Evolutionary conservation across 2,329 filamentous ascomycete species (phyloP), one percentile per base, ranked within the genome.

Genomic region (Parafenestella ontariensis): DNA sequence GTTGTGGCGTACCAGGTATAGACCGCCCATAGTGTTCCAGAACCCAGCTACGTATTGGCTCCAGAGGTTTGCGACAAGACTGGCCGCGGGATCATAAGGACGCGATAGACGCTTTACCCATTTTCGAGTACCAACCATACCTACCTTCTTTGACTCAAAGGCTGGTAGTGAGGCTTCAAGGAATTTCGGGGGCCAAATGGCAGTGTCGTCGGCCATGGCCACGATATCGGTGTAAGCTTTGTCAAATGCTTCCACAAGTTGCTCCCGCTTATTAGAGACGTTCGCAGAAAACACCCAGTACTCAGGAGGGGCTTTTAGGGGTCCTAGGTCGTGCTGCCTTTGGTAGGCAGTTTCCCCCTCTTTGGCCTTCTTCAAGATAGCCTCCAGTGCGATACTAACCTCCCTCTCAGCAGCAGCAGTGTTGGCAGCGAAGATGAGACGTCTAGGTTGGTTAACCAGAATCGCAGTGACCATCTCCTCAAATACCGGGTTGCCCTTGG

Each of bases 1-100:
- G 50, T 74, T 76, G 46, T 71, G 72, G 1, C 73, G 71, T 15
- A 68, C 56, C 4, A 76, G 60, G 31, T 75, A 75, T 0, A 63
- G 1, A 0, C 52, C 65, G 5, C 61, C 63, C 18, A 67, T 65
- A 0, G 50, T 55, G 53, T 70, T 69, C 64, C 64, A 68, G 29
- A 65, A 61, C 0, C 67, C 60, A 2, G 52, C 42, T 1, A 28
- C 26, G 46, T 66, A 69, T 24, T 34, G 39, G 3, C 43, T 45
- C 51, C 48, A 58, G 1, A 41, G 2, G n/a, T 61, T 57, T 1
- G 24, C 28, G 6, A 52, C 5, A 9, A 37, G 48, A 18, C 24
- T 34, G 0, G 21, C 29, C 0, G 24, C 31, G 0, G 46, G 29
- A 21, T 62, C 48, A 8, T 34, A 4, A 4, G 44, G 17, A 6